Base-by-base conservation (phyloP, 169 alveolate species). In the Plasmodium gallinaceum region DNA sequence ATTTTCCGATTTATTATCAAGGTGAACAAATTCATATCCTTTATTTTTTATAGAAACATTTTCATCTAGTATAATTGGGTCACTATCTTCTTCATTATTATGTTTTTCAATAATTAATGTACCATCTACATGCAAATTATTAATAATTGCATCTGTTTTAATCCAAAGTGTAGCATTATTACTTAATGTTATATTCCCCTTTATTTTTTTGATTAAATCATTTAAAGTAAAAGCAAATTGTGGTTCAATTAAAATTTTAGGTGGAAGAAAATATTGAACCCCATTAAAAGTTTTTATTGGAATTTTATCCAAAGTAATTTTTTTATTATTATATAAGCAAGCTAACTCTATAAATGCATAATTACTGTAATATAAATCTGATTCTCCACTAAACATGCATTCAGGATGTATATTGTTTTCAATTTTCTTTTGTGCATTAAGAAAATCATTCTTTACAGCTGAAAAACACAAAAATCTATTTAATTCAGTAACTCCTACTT, bases 401-500 rank as follows among this genome's bases (percentile, higher is more conserved):
- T 94, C 97, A 8, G 97, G 95, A 5, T 95, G 94, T 58, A 94
- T 75, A 14, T 93, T 93, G 37, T 87, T 72, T 74, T 87, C 68
- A 58, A 62, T 88, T 66, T 94, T 94, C 12, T 80, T 91, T n/a
- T 88, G 89, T 1, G 96, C 97, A 69, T 95, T 95, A 4, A 54
- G 48, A 20, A 94, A 54, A 69, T 95, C 94, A 75, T 96, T 96
- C 88, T 96, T 96, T 16, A 94, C 96, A 26, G 98, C 95, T 6
- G 97, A 88, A 88, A 96, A 96, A 32, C 97, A 94, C 61, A 93
- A 90, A 93, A 95, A 92, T 68, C 97, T 89, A n/a, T 94, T 95
- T 54, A 93, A 94, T 48, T 90, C 86, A 16, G 97, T 92, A 74
- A 94, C 95, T 18, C 98, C 98, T 0, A 95, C 97, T 80, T 90